These are phyloP conservation scores for Lipomyces orientalis DNA, from an alignment of 805 yeast genomes.

Conservation along the genomic window DNA sequence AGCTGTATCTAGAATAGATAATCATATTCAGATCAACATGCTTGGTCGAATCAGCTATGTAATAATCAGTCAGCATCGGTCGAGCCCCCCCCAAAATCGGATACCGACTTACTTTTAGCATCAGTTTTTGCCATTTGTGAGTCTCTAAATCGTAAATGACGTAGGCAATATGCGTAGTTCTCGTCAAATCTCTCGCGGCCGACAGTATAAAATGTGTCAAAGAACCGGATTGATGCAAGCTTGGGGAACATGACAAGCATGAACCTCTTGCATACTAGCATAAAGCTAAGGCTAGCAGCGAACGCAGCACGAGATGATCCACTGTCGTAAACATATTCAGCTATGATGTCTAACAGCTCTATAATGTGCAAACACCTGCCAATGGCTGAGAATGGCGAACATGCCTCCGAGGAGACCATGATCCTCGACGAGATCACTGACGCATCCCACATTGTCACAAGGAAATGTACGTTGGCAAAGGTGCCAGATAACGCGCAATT, in stretches of 20 bases:
- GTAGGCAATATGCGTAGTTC: neutral
- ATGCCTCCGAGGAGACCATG: neutral
- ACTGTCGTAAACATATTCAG: constrained; percentile 1
- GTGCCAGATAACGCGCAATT: too few species aligned
- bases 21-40: neutral
- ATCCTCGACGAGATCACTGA: neutral
- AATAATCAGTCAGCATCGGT: neutral
- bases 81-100: neutral
- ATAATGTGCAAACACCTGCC: neutral
- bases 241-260: neutral
- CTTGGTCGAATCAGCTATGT: neutral
- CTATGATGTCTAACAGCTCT: neutral
- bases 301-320: neutral
- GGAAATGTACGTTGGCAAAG: too few species aligned
- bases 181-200: neutral
- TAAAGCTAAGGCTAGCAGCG: neutral
- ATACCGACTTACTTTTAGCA: neutral
- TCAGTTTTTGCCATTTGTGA: neutral
- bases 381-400: neutral
- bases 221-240: constrained; percentile 1
- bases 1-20: neutral
- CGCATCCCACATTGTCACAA: neutral
- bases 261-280: neutral
- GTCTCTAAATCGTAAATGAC: constrained; percentile 2
- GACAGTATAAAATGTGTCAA: neutral